phyloP scores from a whole-genome alignment of 768 basidiomycete genomes.

The Dioszegia hungarica region DNA sequence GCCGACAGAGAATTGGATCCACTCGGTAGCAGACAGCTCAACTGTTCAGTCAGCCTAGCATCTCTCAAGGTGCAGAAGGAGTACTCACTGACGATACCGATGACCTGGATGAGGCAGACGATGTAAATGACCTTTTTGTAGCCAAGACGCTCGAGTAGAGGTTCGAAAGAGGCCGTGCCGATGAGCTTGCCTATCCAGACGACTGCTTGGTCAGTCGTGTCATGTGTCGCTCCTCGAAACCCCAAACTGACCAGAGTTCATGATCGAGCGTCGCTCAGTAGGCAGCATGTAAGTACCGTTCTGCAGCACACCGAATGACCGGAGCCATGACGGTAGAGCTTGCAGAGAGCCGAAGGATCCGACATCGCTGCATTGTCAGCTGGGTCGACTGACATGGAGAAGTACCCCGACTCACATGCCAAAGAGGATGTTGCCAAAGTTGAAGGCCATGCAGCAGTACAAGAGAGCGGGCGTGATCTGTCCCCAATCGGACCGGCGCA shows the following conservation, averaged over 20 bases:
- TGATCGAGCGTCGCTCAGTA: not conserved
- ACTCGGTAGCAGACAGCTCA: constrained; percentile 1
- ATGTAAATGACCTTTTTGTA: constrained; percentile 5
- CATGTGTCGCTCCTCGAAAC: not conserved
- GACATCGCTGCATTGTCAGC: constrained; percentile 3
- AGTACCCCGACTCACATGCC: constrained; percentile 1
- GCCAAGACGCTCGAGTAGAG: constrained; percentile 6
- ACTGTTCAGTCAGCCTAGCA: not conserved
- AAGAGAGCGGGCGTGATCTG: not conserved
- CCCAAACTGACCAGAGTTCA: constrained; percentile 6
- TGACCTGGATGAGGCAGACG: not conserved
- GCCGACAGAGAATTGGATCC: constrained; percentile 17
- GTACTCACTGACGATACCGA: constrained; percentile 8
- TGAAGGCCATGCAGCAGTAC: constrained; percentile 7
- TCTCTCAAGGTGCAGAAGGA: not conserved
- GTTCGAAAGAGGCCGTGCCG: constrained; percentile 8
- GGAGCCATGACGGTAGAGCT: constrained; percentile 16
- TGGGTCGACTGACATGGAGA: not conserved
- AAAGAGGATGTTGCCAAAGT: constrained; percentile 6
- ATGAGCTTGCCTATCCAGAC: constrained; percentile 11
- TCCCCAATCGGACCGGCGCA: not conserved
- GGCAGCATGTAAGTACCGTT: not conserved
- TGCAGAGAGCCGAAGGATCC: constrained; percentile 12
- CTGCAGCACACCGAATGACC: not conserved
- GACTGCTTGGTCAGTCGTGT: not conserved